Percentiles rank a stretch among this genome's conserved stretches.
phyloP scores from a whole-genome alignment of 306 rosid species.

The Gleditsia sinensis region DNA sequence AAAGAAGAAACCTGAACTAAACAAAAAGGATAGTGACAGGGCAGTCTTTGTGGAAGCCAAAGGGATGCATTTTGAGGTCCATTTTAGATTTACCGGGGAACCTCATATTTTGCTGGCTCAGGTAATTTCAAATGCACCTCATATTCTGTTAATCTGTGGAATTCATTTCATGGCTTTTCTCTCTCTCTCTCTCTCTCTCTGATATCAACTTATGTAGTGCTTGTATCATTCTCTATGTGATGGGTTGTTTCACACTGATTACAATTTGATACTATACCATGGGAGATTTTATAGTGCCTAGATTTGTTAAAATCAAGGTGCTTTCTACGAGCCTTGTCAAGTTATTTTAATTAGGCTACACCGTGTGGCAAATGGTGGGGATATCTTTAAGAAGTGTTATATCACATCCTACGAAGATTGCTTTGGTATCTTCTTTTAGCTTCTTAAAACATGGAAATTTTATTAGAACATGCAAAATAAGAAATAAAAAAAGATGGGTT shows the following conservation, averaged over 20 bases:
- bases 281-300: neutral
- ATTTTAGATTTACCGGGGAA: conserved; percentile 61
- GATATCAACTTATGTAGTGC: neutral
- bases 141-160: neutral
- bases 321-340: neutral
- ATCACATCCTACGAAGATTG: neutral
- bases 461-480: neutral
- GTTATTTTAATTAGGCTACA: neutral
- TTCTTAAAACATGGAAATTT: neutral
- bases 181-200: neutral
- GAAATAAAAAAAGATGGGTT: no score
- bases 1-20: conserved; percentile 32
- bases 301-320: neutral
- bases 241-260: neutral
- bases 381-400: neutral
- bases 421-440: neutral
- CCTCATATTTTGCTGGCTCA: conserved; percentile 81
- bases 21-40: conserved; percentile 50
- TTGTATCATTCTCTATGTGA: neutral
- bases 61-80: conserved; percentile 71
- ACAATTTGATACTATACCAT: neutral
- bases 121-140: conserved; percentile 48
- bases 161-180: neutral
- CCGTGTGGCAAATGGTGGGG: conserved; percentile 9
- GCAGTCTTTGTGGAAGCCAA: conserved; percentile 54